These are phyloP conservation scores for Scutellaria barbata DNA, from an alignment of 257 asterid genomes.

Conservation along the genomic window DNA sequence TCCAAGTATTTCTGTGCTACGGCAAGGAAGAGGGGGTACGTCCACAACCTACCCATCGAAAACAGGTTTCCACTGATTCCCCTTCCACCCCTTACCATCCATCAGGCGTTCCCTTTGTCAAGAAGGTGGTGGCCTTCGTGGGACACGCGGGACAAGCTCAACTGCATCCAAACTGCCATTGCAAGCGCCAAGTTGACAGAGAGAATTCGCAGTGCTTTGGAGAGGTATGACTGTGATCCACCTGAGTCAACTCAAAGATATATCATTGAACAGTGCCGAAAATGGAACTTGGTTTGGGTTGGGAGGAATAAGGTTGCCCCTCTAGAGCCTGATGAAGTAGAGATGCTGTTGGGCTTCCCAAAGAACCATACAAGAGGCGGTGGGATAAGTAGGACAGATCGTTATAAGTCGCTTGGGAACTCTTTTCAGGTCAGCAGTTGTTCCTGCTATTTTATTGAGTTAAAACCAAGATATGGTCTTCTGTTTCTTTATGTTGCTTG, in stretches of 20 bases:
- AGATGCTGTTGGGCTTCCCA: slow-evolving; percentile 79
- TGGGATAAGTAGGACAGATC: slow-evolving; percentile 84
- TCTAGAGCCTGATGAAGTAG: slow-evolving; percentile 82
- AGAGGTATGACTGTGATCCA: slow-evolving; percentile 58
- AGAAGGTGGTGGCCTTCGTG: slow-evolving; percentile 70
- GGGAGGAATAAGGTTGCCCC: slow-evolving; percentile 92
- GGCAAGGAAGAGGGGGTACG: slow-evolving; percentile 66
- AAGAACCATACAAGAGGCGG: slow-evolving; percentile 92
- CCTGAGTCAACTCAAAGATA: slow-evolving; percentile 52
- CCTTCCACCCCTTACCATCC: slow-evolving; percentile 55
- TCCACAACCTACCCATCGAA: slow-evolving; percentile 64
- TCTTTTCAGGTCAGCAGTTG: slow-evolving; percentile 74
- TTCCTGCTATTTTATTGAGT: background rate
- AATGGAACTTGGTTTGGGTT: slow-evolving; percentile 94
- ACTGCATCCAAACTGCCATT: slow-evolving; percentile 58
- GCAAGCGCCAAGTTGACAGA: slow-evolving; percentile 59
- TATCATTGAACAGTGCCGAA: slow-evolving; percentile 69
- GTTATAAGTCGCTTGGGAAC: slow-evolving; percentile 84
- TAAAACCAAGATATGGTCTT: background rate
- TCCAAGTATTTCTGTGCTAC: slow-evolving; percentile 59
- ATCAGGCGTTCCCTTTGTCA: slow-evolving; percentile 59
- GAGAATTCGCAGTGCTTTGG: slow-evolving; percentile 51
- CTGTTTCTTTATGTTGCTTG: too few relatives aligned
- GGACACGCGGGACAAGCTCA: slow-evolving; percentile 60
- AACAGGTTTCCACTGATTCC: slow-evolving; percentile 63